Percentiles rank a stretch among this genome's conserved stretches.
phyloP scores from a whole-genome alignment of 1,284 basidiomycete genomes.

The Tremellales sp. region DNA sequence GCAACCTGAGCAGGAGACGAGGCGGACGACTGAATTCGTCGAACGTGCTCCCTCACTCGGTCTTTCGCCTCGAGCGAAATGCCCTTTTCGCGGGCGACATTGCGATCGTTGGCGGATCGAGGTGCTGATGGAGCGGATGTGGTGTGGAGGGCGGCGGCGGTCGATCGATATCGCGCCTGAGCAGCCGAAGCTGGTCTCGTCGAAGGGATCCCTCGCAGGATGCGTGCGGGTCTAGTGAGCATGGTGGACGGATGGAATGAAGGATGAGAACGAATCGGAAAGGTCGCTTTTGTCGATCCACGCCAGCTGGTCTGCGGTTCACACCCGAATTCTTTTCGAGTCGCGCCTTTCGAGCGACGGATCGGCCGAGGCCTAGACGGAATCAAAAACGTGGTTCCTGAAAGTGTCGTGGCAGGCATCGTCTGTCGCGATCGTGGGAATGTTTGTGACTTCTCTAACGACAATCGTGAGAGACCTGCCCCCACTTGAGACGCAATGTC shows the following conservation, averaged over 20 bases:
- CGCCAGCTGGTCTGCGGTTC: too few relatives aligned
- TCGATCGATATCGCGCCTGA: constrained; percentile 24
- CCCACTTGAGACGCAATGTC: background rate
- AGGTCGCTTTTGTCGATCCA: too few relatives aligned
- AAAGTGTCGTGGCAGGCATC: too few relatives aligned
- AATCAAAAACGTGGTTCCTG: background rate
- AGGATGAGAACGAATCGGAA: too few relatives aligned
- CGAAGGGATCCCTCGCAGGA: constrained; percentile 3
- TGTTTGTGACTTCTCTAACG: background rate
- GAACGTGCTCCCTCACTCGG: constrained; percentile 64
- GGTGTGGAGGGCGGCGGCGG: constrained; percentile 26
- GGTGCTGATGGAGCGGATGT: constrained; percentile 24
- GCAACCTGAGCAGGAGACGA: constrained; percentile 56
- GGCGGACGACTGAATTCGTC: constrained; percentile 65
- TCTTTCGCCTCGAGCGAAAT: constrained; percentile 49
- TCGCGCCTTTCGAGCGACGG: too few relatives aligned
- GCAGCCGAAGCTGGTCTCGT: constrained; percentile 1
- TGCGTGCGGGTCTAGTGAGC: background rate
- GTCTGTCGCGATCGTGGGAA: background rate
- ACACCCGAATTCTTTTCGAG: background rate
- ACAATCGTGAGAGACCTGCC: background rate
- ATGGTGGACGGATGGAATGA: background rate
- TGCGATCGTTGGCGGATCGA: constrained; percentile 7
- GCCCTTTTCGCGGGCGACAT: constrained; percentile 29
- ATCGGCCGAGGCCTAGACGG: background rate